Evolutionary conservation across 2,329 filamentous ascomycete species (phyloP), one percentile per base, ranked within the genome.

Genomic region (Pseudocercospora fijiensis): DNA sequence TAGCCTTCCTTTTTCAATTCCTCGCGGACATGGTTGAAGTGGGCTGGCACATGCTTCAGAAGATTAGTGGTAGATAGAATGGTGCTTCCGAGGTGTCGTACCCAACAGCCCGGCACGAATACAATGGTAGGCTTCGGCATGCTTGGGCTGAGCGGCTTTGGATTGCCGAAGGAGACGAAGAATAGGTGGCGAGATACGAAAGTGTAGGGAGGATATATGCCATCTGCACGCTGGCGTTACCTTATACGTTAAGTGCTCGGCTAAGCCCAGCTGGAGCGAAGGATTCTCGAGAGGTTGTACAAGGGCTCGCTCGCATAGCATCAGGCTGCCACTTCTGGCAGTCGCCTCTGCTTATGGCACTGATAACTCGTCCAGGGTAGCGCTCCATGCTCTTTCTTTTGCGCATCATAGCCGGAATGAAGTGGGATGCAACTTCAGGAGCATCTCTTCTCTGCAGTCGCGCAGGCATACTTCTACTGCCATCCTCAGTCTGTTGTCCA

Each of bases 51-150:
- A 37, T 65, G 63, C 63, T 65, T 9, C 9, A 16, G 11, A 30
- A 18, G 13, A 41, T 27, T 16, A 47, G 60, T 33, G 28, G 16
- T 16, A 16, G 57, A 10, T 10, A 13, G 6, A 26, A 52, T 2
- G 24, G 7, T 55, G 41, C 2, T 27, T n/a, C n/a, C 4, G 30
- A 10, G 3, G 20, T 30, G 11, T 18, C 41, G 43, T 37, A 64
- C 62, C 62, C 62, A 64, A 28, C 41, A 47, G 24, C 63, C 63
- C 11, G 63, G 63, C 47, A 65, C 63, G 53, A 59, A 55, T 16
- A 65, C 63, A 13, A 65, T 60, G 13, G 28, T 59, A 27, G 63
- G 59, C 30, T 62, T 65, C 7, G 59, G 51, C 63, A 65, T 65
- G 13, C 33, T 57, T 10, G 8, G n/a, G n/a, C 26, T 27, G 20